Evolutionary conservation across 202 grass and related monocot species (phyloP).

Genomic region (Panicum virgatum): DNA sequence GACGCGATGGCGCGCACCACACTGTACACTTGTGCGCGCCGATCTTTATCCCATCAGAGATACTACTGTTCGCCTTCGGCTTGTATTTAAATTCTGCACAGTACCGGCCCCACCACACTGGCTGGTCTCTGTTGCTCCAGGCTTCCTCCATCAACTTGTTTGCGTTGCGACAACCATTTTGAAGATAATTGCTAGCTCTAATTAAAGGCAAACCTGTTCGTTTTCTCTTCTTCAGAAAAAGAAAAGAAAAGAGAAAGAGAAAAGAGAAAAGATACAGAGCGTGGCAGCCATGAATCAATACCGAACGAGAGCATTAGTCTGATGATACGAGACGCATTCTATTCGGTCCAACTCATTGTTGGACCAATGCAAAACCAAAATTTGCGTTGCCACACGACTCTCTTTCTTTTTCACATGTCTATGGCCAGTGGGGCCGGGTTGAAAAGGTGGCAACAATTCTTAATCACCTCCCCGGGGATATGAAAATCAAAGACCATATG

Average conservation of each 20-base stretch:
- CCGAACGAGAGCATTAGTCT: neutral
- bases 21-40: neutral
- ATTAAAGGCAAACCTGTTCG: neutral
- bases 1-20: neutral
- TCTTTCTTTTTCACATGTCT: too few species aligned
- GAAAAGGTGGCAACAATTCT: neutral
- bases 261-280: neutral
- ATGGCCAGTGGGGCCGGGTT: neutral
- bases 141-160: neutral
- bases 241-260: too few species aligned
- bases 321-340: neutral
- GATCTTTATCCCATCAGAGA: neutral
- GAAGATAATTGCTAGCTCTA: neutral
- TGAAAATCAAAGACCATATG: neutral
- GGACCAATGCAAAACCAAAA: too few species aligned
- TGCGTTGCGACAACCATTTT: neutral
- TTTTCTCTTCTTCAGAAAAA: neutral
- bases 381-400: neutral
- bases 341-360: too few species aligned
- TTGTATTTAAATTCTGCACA: neutral
- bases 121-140: neutral
- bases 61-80: neutral
- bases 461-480: neutral
- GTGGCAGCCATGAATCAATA: neutral
- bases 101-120: neutral